Percentiles rank a stretch among this genome's conserved stretches.
Conservation (phyloP, 768 basidiomycete genomes). For the Serendipita sp. region DNA sequence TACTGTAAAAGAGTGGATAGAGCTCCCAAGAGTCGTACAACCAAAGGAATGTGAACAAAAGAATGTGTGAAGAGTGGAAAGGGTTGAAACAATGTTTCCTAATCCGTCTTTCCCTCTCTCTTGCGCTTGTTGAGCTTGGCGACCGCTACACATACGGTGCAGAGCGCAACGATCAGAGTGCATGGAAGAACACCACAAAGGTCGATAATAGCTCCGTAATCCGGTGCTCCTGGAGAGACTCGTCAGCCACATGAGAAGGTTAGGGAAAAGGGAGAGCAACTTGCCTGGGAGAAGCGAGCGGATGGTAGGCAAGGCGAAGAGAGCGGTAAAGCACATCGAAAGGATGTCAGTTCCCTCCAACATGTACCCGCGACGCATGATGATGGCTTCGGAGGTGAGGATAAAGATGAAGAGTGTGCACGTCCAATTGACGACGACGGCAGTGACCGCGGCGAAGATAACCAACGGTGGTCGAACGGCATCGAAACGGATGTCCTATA, state of each 20-base stretch:
- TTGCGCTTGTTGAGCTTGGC: neutral
- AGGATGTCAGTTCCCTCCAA: neutral
- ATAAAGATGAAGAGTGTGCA: conserved; percentile 1
- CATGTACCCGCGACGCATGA: conserved; percentile 1
- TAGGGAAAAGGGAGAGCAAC: no score
- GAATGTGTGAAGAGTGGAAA: no score
- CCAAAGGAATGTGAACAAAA: no score
- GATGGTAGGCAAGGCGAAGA: conserved; percentile 3
- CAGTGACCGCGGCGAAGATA: neutral
- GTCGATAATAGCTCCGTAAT: neutral
- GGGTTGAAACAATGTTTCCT: neutral
- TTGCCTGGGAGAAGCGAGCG: neutral
- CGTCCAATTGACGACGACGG: conserved; percentile 1
- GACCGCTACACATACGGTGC: neutral
- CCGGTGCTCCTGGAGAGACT: neutral
- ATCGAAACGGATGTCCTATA: neutral
- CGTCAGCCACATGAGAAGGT: no score
- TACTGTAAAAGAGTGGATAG: no score
- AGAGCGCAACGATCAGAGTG: neutral
- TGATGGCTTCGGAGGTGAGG: neutral
- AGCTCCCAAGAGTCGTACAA: no score
- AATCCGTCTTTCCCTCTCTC: neutral
- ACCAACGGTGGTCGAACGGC: neutral
- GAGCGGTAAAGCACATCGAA: neutral
- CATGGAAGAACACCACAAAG: neutral